Evolutionary conservation across 2,329 filamentous ascomycete genomes (phyloP).

Genomic region (Colletotrichum sp.): DNA sequence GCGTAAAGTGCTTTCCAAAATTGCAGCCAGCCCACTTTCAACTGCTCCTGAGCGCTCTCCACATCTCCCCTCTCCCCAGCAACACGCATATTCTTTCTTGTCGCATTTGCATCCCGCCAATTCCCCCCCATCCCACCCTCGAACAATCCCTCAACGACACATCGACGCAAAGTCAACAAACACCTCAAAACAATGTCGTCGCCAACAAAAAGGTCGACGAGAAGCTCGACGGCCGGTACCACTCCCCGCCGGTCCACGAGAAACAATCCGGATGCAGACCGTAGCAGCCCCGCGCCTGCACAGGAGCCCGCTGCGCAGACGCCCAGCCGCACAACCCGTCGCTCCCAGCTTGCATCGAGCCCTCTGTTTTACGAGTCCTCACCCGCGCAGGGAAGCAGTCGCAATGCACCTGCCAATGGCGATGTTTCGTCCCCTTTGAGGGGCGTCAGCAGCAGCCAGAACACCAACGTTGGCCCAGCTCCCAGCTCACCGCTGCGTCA

Average conservation of each 20-base stretch:
- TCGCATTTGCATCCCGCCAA: constrained; percentile 2
- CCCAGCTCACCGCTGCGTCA: constrained; percentile 67
- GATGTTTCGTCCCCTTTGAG: constrained; percentile 59
- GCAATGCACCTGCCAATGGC: constrained; percentile 34
- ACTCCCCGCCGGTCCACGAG: constrained; percentile 39
- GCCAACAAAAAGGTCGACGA: constrained; percentile 49
- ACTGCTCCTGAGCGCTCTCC: constrained; percentile 15
- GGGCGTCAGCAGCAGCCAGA: constrained; percentile 64
- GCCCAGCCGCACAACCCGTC: constrained; percentile 47
- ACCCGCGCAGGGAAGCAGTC: constrained; percentile 32
- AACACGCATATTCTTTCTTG: constrained; percentile 24
- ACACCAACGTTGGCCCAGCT: constrained; percentile 42
- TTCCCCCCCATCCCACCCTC: constrained; percentile 14
- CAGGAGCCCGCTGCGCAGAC: constrained; percentile 35
- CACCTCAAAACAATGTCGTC: constrained; percentile 41
- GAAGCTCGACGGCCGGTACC: constrained; percentile 55
- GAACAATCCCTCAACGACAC: constrained; percentile 3
- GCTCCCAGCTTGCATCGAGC: constrained; percentile 71
- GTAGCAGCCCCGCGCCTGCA: constrained; percentile 47
- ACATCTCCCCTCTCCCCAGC: constrained; percentile 18
- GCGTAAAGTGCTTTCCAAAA: constrained; percentile 19
- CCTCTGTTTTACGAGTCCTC: constrained; percentile 77
- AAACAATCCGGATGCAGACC: constrained; percentile 36
- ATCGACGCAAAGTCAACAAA: neutral
- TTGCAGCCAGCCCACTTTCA: constrained; percentile 16